A percentile compares a stretch with the other conserved stretches of the same genome.
phyloP scores from a whole-genome alignment of 2,329 filamentous ascomycete genomes.

The Aspergillus caelatus region DNA sequence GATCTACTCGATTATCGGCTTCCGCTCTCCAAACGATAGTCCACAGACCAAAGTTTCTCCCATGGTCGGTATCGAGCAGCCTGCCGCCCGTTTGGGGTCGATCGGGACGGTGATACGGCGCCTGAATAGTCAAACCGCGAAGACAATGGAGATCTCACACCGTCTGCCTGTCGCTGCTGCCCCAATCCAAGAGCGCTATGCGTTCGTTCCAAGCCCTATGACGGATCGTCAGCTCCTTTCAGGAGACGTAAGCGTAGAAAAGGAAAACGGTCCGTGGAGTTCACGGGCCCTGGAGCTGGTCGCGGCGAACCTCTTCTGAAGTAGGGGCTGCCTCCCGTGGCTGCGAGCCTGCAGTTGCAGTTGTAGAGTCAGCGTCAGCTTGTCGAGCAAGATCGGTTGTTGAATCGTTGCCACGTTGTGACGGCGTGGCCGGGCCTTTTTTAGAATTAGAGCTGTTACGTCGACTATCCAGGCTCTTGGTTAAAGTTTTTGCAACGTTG shows the following conservation, averaged over 20 bases:
- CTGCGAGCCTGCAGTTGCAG: conserved; percentile 24
- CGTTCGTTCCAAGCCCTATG: conserved; percentile 22
- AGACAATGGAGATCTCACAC: conserved; percentile 21
- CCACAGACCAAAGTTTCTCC: conserved; percentile 48
- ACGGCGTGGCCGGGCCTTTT: conserved; percentile 57
- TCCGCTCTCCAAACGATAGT: conserved; percentile 42
- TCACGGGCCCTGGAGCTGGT: conserved; percentile 49
- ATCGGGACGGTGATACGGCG: conserved; percentile 27
- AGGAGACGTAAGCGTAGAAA: conserved; percentile 12
- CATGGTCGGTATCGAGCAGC: conserved; percentile 36
- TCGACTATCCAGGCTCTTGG: conserved; percentile 86
- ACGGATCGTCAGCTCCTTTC: conserved; percentile 26
- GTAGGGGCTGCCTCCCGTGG: conserved; percentile 43
- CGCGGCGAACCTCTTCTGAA: conserved; percentile 53
- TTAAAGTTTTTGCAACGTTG: conserved; percentile 75
- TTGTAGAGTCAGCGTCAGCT: conserved; percentile 37
- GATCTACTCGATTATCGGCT: conserved; percentile 5
- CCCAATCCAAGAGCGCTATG: conserved; percentile 9
- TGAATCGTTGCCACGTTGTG: conserved; percentile 37
- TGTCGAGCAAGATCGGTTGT: conserved; percentile 38
- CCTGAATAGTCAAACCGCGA: conserved; percentile 14
- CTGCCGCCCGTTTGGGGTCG: conserved; percentile 28
- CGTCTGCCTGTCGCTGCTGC: conserved; percentile 1
- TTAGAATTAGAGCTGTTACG: conserved; percentile 85
- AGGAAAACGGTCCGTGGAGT: conserved; percentile 17